phyloP scores from a whole-genome alignment of 108 stramenopile genomes.

The Pinguiococcus pyrenoidosus region DNA sequence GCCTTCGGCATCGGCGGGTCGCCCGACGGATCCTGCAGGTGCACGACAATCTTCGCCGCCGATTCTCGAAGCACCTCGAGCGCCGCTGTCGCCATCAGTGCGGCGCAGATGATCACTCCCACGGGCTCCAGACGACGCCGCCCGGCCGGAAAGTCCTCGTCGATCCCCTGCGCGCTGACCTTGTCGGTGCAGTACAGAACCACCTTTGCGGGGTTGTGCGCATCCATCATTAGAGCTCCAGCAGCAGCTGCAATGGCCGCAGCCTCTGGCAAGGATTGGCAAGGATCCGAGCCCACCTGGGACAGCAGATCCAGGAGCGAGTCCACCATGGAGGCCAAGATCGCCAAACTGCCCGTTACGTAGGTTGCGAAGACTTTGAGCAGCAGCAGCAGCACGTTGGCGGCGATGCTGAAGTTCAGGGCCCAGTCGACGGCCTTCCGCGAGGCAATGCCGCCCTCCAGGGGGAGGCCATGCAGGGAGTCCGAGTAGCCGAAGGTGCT shows the following conservation, averaged over 20 bases:
- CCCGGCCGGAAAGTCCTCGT: constrained; percentile 76
- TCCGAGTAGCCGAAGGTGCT: no score
- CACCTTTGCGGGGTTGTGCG: no score
- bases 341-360: constrained; percentile 56
- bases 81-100: constrained; percentile 79
- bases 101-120: constrained; percentile 76
- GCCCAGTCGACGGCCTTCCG: no score
- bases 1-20: no score
- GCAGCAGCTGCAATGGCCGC: no score
- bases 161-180: constrained; percentile 40
- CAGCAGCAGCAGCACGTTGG: constrained; percentile 60
- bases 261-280: no score
- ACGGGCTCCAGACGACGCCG: constrained; percentile 74
- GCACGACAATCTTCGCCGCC: constrained; percentile 17
- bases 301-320: constrained; percentile 71
- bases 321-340: constrained; percentile 73
- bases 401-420: no score
- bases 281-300: no score
- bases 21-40: no score
- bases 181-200: constrained; percentile 67
- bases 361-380: constrained; percentile 62
- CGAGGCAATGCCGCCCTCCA: no score
- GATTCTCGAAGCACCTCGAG: constrained; percentile 68
- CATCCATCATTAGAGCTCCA: no score
- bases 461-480: no score